Conservation (phyloP, 2,329 filamentous ascomycete species). For the Hymenoscyphus fraxineus region DNA sequence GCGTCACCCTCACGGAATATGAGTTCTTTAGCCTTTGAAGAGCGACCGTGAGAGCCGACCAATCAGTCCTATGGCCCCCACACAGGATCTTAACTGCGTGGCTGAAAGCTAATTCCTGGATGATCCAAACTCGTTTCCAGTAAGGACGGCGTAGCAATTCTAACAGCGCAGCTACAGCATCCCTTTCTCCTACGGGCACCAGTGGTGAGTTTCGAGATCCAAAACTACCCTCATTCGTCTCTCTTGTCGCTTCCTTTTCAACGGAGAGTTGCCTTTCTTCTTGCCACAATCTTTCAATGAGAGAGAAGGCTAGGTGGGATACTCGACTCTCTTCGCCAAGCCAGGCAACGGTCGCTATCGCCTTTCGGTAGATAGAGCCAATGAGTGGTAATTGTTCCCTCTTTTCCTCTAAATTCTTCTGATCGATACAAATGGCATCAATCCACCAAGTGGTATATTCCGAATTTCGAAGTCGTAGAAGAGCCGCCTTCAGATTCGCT, state of each 20-base stretch:
- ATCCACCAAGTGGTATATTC: not conserved
- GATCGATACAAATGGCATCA: slow-evolving; percentile 18
- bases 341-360: slow-evolving; percentile 9
- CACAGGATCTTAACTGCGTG: not conserved
- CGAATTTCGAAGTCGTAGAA: not conserved
- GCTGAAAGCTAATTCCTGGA: slow-evolving; percentile 6
- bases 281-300: not conserved
- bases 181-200: not conserved
- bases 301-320: not conserved
- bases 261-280: not conserved
- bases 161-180: not conserved
- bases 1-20: not conserved
- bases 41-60: not conserved
- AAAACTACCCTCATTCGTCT: not conserved
- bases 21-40: not conserved
- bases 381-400: slow-evolving; percentile 23
- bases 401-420: slow-evolving; percentile 21
- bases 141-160: not conserved
- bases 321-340: slow-evolving; percentile 8
- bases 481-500: not conserved
- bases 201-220: not conserved
- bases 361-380: slow-evolving; percentile 27
- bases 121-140: slow-evolving; percentile 10
- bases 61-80: not conserved
- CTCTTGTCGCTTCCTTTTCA: not conserved